A percentile compares a stretch with the other conserved stretches of the same genome.
phyloP scores from a whole-genome alignment of 441 rosid genomes.

The Euphorbia schlechtendalii region DNA sequence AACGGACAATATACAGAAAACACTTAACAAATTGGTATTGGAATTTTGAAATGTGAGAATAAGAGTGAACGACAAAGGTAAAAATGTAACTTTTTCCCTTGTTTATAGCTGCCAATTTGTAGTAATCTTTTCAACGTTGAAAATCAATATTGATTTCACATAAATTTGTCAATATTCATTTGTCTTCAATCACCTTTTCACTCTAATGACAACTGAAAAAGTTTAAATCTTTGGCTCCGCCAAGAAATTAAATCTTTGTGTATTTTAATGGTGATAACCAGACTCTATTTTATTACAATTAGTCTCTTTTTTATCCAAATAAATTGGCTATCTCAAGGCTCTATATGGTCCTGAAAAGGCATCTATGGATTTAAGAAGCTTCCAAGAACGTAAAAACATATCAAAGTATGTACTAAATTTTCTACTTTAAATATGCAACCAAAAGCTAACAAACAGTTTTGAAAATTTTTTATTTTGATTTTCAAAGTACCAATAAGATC shows the following conservation, averaged over 20 bases:
- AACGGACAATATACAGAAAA: too few species aligned
- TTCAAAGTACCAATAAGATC: too few species aligned
- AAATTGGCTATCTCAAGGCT: too few species aligned
- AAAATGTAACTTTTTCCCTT: conserved; percentile 30
- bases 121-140: conserved; percentile 18
- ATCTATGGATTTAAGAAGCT: conserved; percentile 34
- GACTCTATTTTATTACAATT: too few species aligned
- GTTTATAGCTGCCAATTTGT: conserved; percentile 22
- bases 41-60: conserved; percentile 20
- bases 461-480: conserved; percentile 6
- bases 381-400: conserved; percentile 36
- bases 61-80: conserved; percentile 31
- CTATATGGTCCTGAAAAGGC: too few species aligned
- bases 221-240: conserved; percentile 20
- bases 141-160: conserved; percentile 4
- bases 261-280: too few species aligned
- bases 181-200: conserved; percentile 20
- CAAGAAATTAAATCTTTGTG: conserved; percentile 24
- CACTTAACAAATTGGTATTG: not conserved
- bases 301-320: too few species aligned
- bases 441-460: conserved; percentile 35
- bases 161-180: conserved; percentile 24
- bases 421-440: conserved; percentile 22
- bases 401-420: conserved; percentile 13
- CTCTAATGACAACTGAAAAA: conserved; percentile 24